Evolutionary conservation across 2,329 filamentous ascomycete species (phyloP).

Genomic region (Pyrenophora seminiperda): DNA sequence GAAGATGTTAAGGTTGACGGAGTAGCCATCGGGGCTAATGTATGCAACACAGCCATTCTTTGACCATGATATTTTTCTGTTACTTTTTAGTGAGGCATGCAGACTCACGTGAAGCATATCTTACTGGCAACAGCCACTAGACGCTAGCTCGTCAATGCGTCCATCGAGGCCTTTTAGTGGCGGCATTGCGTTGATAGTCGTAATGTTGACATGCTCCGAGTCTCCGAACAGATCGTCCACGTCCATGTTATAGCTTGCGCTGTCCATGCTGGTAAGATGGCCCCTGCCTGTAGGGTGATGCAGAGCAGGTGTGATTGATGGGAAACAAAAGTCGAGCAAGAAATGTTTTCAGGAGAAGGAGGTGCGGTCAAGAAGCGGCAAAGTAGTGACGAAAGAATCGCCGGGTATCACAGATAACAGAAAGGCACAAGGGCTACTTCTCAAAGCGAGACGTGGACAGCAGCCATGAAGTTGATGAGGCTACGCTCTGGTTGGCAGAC

Average conservation of each 20-base stretch:
- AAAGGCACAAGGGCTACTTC: slow-evolving; percentile 2
- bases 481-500: slow-evolving; percentile 14
- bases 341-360: no score
- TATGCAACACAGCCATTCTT: slow-evolving; percentile 83
- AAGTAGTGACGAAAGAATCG: slow-evolving; percentile 5
- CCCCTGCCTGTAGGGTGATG: not conserved
- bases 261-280: slow-evolving; percentile 58
- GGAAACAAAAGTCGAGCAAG: slow-evolving; percentile 2
- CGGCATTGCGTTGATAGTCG: slow-evolving; percentile 59
- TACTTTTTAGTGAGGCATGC: slow-evolving; percentile 3
- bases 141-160: slow-evolving; percentile 76
- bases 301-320: not conserved
- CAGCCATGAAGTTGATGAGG: slow-evolving; percentile 12
- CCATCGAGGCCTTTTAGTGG: slow-evolving; percentile 70
- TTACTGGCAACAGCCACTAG: slow-evolving; percentile 81
- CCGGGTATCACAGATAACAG: slow-evolving; percentile 31
- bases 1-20: slow-evolving; percentile 74
- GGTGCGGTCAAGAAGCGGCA: not conserved
- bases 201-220: slow-evolving; percentile 63
- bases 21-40: slow-evolving; percentile 72
- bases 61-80: slow-evolving; percentile 84
- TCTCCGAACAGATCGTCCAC: slow-evolving; percentile 56
- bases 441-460: not conserved
- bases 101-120: slow-evolving; percentile 40
- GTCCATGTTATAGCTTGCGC: slow-evolving; percentile 43